Conservation (phyloP, 106 monocot species). For the Platanthera guangdongensis region DNA sequence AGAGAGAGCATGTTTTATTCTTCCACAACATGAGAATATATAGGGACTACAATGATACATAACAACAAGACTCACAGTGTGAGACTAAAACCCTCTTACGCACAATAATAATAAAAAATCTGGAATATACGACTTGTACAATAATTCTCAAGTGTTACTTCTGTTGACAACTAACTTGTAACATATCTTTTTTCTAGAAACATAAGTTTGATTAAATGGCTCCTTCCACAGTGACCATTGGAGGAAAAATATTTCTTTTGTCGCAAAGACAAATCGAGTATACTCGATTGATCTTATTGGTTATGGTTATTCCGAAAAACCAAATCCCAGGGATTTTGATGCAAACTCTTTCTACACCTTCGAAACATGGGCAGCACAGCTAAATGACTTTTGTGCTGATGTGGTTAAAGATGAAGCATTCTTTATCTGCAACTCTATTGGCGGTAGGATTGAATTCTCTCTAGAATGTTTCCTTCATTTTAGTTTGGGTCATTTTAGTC, state of each 20-base stretch:
- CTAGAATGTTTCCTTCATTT: background rate
- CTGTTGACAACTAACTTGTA: background rate
- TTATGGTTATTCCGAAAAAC: slow-evolving; percentile 95
- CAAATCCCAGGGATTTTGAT: slow-evolving; percentile 55
- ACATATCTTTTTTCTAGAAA: background rate
- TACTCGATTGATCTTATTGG: slow-evolving; percentile 94
- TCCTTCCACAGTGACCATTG: slow-evolving; percentile 74
- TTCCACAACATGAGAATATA: too few relatives aligned
- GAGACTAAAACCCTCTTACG: too few relatives aligned
- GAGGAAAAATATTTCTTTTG: slow-evolving; percentile 74
- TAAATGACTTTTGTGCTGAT: slow-evolving; percentile 75
- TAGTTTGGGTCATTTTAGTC: background rate
- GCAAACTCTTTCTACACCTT: slow-evolving; percentile 66
- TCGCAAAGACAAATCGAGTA: slow-evolving; percentile 57
- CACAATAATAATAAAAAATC: too few relatives aligned
- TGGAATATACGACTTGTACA: too few relatives aligned
- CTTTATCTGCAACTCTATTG: slow-evolving; percentile 97
- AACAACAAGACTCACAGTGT: too few relatives aligned
- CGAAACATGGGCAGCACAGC: slow-evolving; percentile 87
- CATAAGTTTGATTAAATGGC: too few relatives aligned
- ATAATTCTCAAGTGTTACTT: too few relatives aligned
- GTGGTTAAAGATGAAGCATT: slow-evolving; percentile 80
- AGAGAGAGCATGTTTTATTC: too few relatives aligned
- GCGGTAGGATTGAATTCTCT: slow-evolving; percentile 37
- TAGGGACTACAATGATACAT: too few relatives aligned